Conservation (phyloP, 2,329 filamentous ascomycete genomes). For the Pseudogymnoascus sp. region DNA sequence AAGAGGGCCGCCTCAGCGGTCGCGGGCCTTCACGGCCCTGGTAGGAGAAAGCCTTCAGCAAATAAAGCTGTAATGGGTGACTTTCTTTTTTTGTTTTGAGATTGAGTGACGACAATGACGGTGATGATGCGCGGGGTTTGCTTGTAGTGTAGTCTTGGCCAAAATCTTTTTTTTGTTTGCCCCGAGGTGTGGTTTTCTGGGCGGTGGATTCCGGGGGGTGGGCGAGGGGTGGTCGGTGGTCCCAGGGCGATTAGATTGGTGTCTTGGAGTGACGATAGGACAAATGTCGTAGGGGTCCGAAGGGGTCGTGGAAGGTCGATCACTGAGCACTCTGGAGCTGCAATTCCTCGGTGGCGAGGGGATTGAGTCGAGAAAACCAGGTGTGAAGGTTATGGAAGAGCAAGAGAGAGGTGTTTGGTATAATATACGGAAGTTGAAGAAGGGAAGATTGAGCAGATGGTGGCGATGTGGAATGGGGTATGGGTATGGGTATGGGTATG, state of each 20-base stretch:
- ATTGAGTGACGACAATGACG: neutral
- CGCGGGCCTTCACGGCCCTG: neutral
- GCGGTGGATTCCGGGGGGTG: neutral
- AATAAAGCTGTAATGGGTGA: neutral
- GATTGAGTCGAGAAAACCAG: neutral
- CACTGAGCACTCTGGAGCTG: neutral
- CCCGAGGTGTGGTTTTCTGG: neutral
- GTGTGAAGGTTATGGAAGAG: neutral
- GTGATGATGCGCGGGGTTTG: neutral
- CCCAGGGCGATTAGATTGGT: neutral
- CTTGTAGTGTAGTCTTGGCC: neutral
- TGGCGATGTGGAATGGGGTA: neutral
- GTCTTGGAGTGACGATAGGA: neutral
- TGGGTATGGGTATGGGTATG: neutral
- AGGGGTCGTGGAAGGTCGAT: neutral
- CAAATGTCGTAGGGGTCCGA: neutral
- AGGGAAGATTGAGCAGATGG: neutral
- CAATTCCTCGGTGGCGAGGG: neutral
- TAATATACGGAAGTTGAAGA: neutral
- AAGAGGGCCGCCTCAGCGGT: neutral
- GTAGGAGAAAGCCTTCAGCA: neutral
- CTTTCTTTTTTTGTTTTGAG: neutral
- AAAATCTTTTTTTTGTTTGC: neutral
- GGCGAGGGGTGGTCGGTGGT: neutral
- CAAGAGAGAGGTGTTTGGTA: neutral